phyloP scores from a whole-genome alignment of 192 early-diverging fungal species.

The Backusella macrospora region DNA sequence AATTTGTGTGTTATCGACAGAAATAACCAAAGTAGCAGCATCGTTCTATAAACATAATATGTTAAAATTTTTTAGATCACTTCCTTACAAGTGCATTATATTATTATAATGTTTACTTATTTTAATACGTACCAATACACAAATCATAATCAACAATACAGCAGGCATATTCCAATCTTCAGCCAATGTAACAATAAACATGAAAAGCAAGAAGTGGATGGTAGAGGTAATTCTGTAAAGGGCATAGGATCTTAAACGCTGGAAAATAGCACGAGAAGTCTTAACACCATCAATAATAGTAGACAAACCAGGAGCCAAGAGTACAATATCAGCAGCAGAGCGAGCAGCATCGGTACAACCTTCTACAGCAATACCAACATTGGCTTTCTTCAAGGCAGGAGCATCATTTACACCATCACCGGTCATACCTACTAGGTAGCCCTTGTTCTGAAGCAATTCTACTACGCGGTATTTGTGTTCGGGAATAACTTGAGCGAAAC shows the following conservation, averaged over 20 bases:
- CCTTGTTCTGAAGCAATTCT: conserved; percentile 84
- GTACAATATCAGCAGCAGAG: conserved; percentile 91
- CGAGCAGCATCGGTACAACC: conserved; percentile 92
- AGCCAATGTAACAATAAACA: conserved; percentile 84
- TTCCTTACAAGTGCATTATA: not conserved
- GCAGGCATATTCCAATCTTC: conserved; percentile 84
- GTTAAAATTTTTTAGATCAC: not conserved
- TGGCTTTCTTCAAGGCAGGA: conserved; percentile 92
- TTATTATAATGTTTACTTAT: not conserved
- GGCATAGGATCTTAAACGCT: conserved; percentile 88
- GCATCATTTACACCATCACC: conserved; percentile 97
- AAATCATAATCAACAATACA: conserved; percentile 83
- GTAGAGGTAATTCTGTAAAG: conserved; percentile 92
- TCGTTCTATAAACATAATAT: conserved; percentile 60
- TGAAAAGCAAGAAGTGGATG: conserved; percentile 92
- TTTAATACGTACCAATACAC: conserved; percentile 61
- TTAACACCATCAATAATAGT: conserved; percentile 89
- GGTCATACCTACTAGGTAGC: conserved; percentile 83
- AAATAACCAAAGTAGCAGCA: conserved; percentile 85
- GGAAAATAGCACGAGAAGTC: conserved; percentile 88
- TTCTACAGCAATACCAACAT: conserved; percentile 92
- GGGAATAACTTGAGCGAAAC: conserved; percentile 94
- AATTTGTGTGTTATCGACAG: conserved; percentile 89
- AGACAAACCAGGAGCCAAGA: conserved; percentile 81
- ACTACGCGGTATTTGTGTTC: conserved; percentile 95